phyloP scores from a whole-genome alignment of 2,329 filamentous ascomycete species.

The Penicillium hesseltinei region DNA sequence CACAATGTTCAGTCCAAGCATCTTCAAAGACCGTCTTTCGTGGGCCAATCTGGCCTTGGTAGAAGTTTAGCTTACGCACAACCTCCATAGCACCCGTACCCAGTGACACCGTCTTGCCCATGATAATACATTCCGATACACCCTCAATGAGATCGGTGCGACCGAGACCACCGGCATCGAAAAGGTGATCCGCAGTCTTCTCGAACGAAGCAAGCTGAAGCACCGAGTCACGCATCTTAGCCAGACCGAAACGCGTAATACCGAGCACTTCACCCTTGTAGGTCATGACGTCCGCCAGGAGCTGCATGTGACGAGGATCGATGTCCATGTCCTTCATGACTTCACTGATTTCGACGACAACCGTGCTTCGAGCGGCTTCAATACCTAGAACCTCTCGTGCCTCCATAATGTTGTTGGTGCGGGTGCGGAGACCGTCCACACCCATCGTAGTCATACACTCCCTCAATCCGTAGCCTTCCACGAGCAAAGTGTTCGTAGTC shows the following conservation, averaged over 20 bases:
- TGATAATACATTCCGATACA: conserved; percentile 95
- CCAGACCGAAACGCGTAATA: conserved; percentile 92
- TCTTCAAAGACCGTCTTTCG: conserved; percentile 69
- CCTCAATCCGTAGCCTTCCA: conserved; percentile 90
- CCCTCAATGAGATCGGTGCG: conserved; percentile 91
- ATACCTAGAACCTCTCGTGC: conserved; percentile 84
- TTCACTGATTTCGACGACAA: conserved; percentile 78
- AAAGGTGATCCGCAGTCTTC: conserved; percentile 96
- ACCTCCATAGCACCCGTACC: conserved; percentile 93
- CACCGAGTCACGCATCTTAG: conserved; percentile 94
- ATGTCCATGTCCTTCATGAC: conserved; percentile 97
- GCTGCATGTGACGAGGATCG: conserved; percentile 95
- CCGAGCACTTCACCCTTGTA: conserved; percentile 96
- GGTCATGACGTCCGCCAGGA: conserved; percentile 97
- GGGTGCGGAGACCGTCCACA: conserved; percentile 72
- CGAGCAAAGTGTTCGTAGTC: conserved; percentile 70
- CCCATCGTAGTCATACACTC: conserved; percentile 92
- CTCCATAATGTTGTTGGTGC: conserved; percentile 88
- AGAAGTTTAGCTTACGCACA: conserved; percentile 71
- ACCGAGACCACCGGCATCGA: conserved; percentile 88
- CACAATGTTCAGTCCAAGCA: conserved; percentile 39
- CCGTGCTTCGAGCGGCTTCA: conserved; percentile 86
- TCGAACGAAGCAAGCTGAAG: conserved; percentile 94
- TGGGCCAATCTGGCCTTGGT: conserved; percentile 56
- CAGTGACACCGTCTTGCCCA: conserved; percentile 90